Evolutionary conservation across 495 filamentous ascomycete species (phyloP), one percentile per base, ranked within the genome.

Genomic region (Evernia prunastri): DNA sequence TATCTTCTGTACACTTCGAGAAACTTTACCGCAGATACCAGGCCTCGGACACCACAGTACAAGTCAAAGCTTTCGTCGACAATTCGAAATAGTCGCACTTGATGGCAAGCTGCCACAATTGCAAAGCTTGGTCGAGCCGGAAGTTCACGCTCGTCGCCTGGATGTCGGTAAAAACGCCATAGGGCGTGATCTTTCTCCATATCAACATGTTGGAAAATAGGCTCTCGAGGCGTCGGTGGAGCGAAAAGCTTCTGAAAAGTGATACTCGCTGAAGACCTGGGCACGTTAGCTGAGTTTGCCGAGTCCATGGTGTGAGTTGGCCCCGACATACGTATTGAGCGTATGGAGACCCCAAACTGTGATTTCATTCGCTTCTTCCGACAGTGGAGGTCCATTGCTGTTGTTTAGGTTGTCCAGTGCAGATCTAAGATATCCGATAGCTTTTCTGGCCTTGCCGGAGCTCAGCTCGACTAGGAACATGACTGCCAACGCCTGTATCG

Each of bases 381-480:
- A 68, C 17, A 57, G 59, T 33, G 45, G 23, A 49, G 68, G 56
- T 4, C 58, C 36, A 40, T 47, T 47, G 40, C 43, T 45, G 7
- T 18, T 31, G 36, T 67, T 66, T 5, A 70, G 13, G 40, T 57
- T 47, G 39, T 70, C 68, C 10, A 64, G 64, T 0, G 75, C 73
- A 25, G 73, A 58, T 39, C 69, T 64, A 2, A 78, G 65, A 57
- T 77, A 76, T 7, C 74, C 71, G 6, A 71, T 61, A 20, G 72
- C 76, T 29, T 67, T 73, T 57, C 71, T 56, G 11, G 69, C 70
- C 42, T 72, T 72, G 18, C 64, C 69, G 35, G 71, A 67, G 23
- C 69, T 67, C 58, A 64, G 65, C 18, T 76, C 74, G 11, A 71
- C 70, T 4, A 76, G 66, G 54, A 72, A 76, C 69, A 75, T 72